Evolutionary conservation across 208 protist species (phyloP).

Genomic region (Acanthamoeba royreba): DNA sequence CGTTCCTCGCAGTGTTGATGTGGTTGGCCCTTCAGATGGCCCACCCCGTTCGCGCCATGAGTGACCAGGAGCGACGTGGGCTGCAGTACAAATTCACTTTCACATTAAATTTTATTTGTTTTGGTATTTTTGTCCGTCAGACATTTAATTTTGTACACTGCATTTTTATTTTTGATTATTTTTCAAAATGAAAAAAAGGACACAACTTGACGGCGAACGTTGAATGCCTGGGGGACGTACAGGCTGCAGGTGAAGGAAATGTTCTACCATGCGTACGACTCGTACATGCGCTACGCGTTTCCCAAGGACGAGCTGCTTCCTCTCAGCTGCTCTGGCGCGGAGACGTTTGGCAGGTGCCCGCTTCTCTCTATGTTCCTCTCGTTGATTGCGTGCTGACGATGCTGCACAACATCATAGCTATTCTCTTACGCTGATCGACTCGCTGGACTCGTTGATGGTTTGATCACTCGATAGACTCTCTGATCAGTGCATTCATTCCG

Average conservation of each 20-base stretch:
- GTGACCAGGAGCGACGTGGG: neutral
- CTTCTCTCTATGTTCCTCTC: neutral
- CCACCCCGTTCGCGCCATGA: neutral
- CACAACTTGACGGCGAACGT: too few relatives aligned
- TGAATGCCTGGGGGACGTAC: too few relatives aligned
- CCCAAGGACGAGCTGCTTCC: constrained; percentile 87
- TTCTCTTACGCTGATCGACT: constrained; percentile 84
- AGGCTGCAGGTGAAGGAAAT: constrained; percentile 79
- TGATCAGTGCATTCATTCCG: neutral
- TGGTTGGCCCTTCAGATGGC: neutral
- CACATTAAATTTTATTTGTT: too few relatives aligned
- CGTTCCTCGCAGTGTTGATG: neutral
- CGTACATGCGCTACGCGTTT: constrained; percentile 87
- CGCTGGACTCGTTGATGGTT: constrained; percentile 68
- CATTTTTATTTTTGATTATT: neutral
- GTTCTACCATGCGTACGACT: constrained; percentile 85
- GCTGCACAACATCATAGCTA: too few relatives aligned
- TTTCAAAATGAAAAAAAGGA: neutral
- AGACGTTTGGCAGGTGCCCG: constrained; percentile 2
- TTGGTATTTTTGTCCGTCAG: too few relatives aligned
- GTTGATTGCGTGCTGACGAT: constrained; percentile 50
- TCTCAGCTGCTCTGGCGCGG: constrained; percentile 70
- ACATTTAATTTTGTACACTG: neutral
- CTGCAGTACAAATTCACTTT: neutral
- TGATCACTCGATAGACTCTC: neutral